Percentiles rank a stretch among this genome's conserved stretches.
These are phyloP conservation scores for Cicer judaicum DNA, from an alignment of 306 rosid genomes.

Conservation along the genomic window DNA sequence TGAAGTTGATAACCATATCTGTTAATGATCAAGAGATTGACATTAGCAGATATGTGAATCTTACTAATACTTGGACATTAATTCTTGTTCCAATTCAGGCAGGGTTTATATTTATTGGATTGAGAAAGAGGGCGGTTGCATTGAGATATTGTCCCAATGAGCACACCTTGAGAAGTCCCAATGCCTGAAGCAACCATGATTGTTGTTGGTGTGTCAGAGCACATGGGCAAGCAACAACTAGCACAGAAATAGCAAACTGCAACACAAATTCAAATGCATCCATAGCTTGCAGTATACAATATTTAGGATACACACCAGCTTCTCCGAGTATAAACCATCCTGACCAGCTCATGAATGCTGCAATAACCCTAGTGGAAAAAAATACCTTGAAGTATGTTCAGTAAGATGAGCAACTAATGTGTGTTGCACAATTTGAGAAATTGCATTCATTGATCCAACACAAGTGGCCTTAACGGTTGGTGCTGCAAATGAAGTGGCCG, in stretches of 20 bases:
- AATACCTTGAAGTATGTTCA: no score
- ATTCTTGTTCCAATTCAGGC: background rate
- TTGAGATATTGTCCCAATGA: constrained; percentile 47
- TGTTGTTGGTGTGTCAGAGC: constrained; percentile 92
- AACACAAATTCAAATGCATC: constrained; percentile 87
- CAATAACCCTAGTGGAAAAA: constrained; percentile 43
- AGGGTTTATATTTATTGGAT: no score
- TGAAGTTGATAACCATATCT: background rate
- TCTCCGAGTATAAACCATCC: constrained; percentile 75
- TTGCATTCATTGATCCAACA: no score
- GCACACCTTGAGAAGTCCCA: constrained; percentile 97
- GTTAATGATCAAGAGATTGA: background rate
- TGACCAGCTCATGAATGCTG: constrained; percentile 75
- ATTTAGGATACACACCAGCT: constrained; percentile 64
- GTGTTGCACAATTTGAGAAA: no score
- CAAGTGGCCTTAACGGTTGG: no score
- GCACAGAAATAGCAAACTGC: constrained; percentile 86
- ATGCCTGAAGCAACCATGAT: constrained; percentile 94
- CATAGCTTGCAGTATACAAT: constrained; percentile 78
- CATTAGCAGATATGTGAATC: background rate
- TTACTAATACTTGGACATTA: no score
- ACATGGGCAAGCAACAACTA: constrained; percentile 97
- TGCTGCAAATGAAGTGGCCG: no score
- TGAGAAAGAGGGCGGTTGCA: no score
- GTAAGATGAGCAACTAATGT: no score